Evolutionary conservation across 1,284 basidiomycete genomes (phyloP), one percentile per base, ranked within the genome.

Genomic region (Phellinidium pouzarii): DNA sequence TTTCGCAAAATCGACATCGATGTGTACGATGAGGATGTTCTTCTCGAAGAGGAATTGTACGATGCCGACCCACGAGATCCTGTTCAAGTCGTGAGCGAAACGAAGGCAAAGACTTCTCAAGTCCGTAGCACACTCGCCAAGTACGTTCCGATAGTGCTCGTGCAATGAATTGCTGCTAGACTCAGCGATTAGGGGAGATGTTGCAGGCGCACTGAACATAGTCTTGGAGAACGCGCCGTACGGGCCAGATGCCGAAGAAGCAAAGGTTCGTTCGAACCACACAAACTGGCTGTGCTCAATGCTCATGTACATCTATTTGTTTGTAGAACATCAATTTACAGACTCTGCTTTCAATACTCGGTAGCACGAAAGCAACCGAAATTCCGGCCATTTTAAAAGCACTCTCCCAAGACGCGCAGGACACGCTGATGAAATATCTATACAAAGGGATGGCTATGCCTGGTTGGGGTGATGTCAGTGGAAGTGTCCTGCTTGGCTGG

Each of bases 1-100:
- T 96, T 93, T 70, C 79, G 94, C 60, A 94, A 94, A 71, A 94
- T 97, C 72, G 88, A 97, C 70, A 90, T 97, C 62, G 94, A 98
- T 72, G 78, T 76, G 47, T 94, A 84, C 71, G 95, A 98, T 65
- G 94, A 97, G 67, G 95, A 98, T 62, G 80, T 84, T 14, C 72
- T 98, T 12, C 78, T 84, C 44, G 89, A 94, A 55, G 79, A 78
- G 27, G 92, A 97, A 63, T 79, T 98, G 31, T 93, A 88, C 65
- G 87, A 91, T 47, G 78, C 89, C 1, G 94, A 97, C 66, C 86
- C 90, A 11, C 78, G 93, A 54, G 81, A 84, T 48, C 82, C 91
- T 0, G 72, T 78, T 0, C 83, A 89, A 59, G 84, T 88, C 25
- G 67, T 91, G 44, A 75, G 74, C 40, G 88, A 94, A 55, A 84